Base-by-base conservation (phyloP, 2,329 filamentous ascomycete species). In the Aureobasidium namibiae region DNA sequence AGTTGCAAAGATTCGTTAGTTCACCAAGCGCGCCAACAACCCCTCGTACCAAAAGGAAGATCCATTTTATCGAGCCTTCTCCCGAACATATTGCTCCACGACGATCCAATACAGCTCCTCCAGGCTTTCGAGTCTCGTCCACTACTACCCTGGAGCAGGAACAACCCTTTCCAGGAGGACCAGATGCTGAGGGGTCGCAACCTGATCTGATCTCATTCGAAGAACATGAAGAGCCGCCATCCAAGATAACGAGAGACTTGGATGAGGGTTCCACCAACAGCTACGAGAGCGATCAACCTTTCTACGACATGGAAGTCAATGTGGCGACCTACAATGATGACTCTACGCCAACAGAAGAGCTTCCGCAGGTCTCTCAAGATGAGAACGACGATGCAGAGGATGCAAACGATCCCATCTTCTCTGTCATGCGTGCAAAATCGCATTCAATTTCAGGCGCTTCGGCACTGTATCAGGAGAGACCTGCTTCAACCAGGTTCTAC, bases 61-160 rank as follows among this genome's bases (percentile, higher is more conserved):
- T 58, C 1, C 62, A 62, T 36, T 65, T 65, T 34, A 60, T 46
- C 14, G 63, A 65, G 33, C 59, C 60, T 11, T 29, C 60, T 0
- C 38, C 56, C 3, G 56, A 45, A 10, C 34, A 59, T 18, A 6
- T 58, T 31, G 23, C 38, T 4, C 46, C 62, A 16, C 56, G 53
- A 26, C 45, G 62, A 34, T 60, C 26, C 56, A 54, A 60, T n/a
- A 52, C 59, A 3, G 39, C 26, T 24, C 34, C 53, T 42, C 42
- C 34, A 34, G 23, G 50, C 42, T 31, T 52, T 36, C 56, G 23
- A 31, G 36, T 16, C n/a, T n/a, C 36, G 3, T 42, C 29, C 1
- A 34, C 34, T 9, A 31, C 29, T 3, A 10, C 10, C 14, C 24
- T 45, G 24, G 26, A 34, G 29, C 46, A 11, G 7, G 24, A 46